These are phyloP conservation scores for Mariannaea elegans DNA, from an alignment of 2,329 filamentous ascomycete genomes.

Conservation along the genomic window DNA sequence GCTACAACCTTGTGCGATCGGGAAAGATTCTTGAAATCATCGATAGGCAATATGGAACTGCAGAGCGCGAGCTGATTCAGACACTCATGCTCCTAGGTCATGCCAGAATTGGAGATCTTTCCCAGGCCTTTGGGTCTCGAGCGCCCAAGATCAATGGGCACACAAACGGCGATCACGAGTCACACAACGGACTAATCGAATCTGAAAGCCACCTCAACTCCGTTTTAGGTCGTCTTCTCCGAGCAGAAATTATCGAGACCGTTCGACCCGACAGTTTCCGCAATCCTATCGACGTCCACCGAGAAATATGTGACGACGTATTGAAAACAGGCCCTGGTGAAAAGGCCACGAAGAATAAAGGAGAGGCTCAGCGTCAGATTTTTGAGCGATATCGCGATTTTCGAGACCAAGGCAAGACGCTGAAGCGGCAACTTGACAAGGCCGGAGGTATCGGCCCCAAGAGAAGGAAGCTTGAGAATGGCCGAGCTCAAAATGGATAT, in stretches of 20 bases:
- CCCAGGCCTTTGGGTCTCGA: conserved; percentile 65
- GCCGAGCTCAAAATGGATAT: conserved; percentile 43
- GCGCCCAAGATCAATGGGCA: conserved; percentile 47
- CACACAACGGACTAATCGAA: conserved; percentile 49
- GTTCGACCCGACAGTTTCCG: conserved; percentile 66
- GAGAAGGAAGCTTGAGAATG: conserved; percentile 63
- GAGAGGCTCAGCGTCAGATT: conserved; percentile 67
- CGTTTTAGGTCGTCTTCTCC: conserved; percentile 64
- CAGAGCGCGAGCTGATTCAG: conserved; percentile 77
- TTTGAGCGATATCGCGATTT: conserved; percentile 62
- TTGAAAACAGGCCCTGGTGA: conserved; percentile 57
- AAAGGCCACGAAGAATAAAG: conserved; percentile 68
- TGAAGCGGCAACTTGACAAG: conserved; percentile 62
- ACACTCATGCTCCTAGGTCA: conserved; percentile 81
- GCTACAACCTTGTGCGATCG: conserved; percentile 82
- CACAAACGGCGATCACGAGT: conserved; percentile 45
- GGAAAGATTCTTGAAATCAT: conserved; percentile 84
- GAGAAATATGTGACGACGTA: conserved; percentile 70
- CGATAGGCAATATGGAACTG: conserved; percentile 76
- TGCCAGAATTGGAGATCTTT: conserved; percentile 74
- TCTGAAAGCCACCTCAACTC: conserved; percentile 59
- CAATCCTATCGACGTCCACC: conserved; percentile 67
- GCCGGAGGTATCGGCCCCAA: conserved; percentile 55
- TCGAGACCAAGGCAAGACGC: conserved; percentile 59
- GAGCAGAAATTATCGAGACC: conserved; percentile 73